phyloP scores from a whole-genome alignment of 495 filamentous ascomycete genomes.

The Penicillium cinerascens region DNA sequence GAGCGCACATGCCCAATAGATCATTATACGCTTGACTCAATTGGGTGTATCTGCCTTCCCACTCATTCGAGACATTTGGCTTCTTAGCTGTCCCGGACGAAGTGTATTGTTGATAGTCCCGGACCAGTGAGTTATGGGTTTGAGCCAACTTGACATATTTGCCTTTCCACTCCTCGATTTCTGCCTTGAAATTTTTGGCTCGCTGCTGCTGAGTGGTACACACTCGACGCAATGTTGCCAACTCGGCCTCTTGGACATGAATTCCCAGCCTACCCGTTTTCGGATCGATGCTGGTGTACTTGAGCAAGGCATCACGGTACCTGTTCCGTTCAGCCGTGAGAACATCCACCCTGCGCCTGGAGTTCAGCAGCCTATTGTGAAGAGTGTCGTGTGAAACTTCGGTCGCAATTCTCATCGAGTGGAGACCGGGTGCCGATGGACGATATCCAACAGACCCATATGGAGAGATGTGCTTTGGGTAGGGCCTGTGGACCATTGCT shows the following conservation, averaged over 20 bases:
- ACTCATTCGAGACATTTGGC: background rate
- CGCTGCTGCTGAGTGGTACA: slow-evolving; percentile 2
- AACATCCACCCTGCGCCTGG: slow-evolving; percentile 3
- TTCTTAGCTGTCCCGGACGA: background rate
- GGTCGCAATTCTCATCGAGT: background rate
- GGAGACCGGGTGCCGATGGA: slow-evolving; percentile 9
- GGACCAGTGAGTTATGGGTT: slow-evolving; percentile 8
- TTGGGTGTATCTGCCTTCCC: background rate
- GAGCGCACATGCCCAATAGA: background rate
- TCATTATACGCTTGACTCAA: background rate
- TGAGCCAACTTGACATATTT: background rate
- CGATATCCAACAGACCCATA: slow-evolving; percentile 4
- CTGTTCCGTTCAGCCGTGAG: slow-evolving; percentile 8
- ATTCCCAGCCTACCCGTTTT: slow-evolving; percentile 8
- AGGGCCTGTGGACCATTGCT: background rate
- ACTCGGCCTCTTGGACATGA: slow-evolving; percentile 4
- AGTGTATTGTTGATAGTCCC: slow-evolving; percentile 2
- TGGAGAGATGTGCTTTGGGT: slow-evolving; percentile 1
- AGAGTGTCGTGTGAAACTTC: background rate
- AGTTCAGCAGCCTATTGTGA: background rate
- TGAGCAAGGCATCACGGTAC: slow-evolving; percentile 7
- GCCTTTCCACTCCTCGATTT: background rate
- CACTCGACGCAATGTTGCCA: background rate
- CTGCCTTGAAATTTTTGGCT: background rate
- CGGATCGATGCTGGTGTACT: slow-evolving; percentile 6